A percentile compares a stretch with the other conserved stretches of the same genome.
Evolutionary conservation across 2,329 filamentous ascomycete species (phyloP).

Genomic region (Claviceps paspali): DNA sequence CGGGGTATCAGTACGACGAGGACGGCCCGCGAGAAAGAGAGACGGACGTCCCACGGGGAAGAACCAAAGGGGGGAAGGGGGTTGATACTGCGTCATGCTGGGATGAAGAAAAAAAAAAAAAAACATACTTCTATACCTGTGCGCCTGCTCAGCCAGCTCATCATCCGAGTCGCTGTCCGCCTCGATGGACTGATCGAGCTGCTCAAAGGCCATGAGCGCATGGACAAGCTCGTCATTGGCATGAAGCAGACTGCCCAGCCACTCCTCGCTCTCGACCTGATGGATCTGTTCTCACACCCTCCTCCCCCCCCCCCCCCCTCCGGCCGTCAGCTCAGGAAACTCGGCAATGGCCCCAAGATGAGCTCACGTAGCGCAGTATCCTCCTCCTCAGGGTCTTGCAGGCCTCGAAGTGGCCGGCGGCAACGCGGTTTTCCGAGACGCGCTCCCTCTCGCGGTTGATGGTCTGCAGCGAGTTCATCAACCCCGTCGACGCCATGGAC

Average conservation of each 20-base stretch:
- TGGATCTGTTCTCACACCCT: too few species aligned
- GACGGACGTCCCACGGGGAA: too few species aligned
- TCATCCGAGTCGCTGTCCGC: constrained; percentile 58
- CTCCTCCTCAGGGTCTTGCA: constrained; percentile 78
- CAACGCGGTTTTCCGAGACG: constrained; percentile 69
- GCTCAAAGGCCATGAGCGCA: constrained; percentile 85
- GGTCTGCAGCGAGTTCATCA: constrained; percentile 72
- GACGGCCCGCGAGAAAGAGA: constrained; percentile 3
- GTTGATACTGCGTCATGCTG: too few species aligned
- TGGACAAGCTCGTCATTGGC: constrained; percentile 94
- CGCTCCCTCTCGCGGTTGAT: constrained; percentile 83
- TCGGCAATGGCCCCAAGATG: too few species aligned
- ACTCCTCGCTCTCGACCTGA: constrained; percentile 78
- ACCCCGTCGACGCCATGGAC: constrained; percentile 79
- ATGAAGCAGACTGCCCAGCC: constrained; percentile 77
- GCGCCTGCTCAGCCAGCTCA: constrained; percentile 50
- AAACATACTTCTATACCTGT: constrained; percentile 41
- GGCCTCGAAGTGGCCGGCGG: constrained; percentile 62
- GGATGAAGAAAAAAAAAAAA: too few species aligned
- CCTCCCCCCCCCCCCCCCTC: too few species aligned
- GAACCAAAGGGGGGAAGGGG: too few species aligned
- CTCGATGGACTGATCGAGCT: constrained; percentile 75
- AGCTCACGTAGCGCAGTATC: constrained; percentile 65
- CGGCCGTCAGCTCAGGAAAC: too few species aligned
- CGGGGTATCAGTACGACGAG: neutral